phyloP scores from a whole-genome alignment of 176 grass and related monocot species.

The Paspalum vaginatum region DNA sequence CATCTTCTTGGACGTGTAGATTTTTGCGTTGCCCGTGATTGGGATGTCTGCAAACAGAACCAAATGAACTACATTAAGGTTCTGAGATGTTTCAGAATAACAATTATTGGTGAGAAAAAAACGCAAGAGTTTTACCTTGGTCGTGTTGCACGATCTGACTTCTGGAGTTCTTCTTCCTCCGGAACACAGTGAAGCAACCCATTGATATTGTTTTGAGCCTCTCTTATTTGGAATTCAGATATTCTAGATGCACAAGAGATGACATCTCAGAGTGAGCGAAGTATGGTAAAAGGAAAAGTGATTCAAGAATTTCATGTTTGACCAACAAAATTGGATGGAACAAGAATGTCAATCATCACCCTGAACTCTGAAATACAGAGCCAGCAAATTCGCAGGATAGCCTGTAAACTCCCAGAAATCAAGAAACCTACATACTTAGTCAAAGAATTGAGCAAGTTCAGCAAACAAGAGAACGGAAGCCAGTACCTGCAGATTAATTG shows the following conservation, averaged over 20 bases:
- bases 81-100: constrained; percentile 20
- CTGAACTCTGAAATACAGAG: not conserved
- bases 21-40: constrained; percentile 53
- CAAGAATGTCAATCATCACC: not conserved
- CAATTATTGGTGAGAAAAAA: not conserved
- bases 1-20: constrained; percentile 75
- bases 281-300: too few relatives aligned
- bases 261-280: too few relatives aligned
- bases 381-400: not conserved
- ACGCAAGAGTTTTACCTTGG: constrained; percentile 45
- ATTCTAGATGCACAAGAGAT: constrained; percentile 18
- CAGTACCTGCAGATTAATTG: constrained; percentile 27
- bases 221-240: constrained; percentile 17
- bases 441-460: constrained; percentile 7
- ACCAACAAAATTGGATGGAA: constrained; percentile 5
- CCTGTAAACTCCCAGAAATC: not conserved
- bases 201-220: constrained; percentile 23
- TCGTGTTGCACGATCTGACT: constrained; percentile 45
- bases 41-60: constrained; percentile 43
- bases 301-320: not conserved
- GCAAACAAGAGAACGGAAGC: constrained; percentile 18
- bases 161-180: constrained; percentile 47
- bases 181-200: constrained; percentile 48
- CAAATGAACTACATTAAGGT: constrained; percentile 17
- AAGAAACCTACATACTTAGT: not conserved